These are phyloP conservation scores for Eustoma russellianum DNA, from an alignment of 257 asterid species.

Conservation along the genomic window DNA sequence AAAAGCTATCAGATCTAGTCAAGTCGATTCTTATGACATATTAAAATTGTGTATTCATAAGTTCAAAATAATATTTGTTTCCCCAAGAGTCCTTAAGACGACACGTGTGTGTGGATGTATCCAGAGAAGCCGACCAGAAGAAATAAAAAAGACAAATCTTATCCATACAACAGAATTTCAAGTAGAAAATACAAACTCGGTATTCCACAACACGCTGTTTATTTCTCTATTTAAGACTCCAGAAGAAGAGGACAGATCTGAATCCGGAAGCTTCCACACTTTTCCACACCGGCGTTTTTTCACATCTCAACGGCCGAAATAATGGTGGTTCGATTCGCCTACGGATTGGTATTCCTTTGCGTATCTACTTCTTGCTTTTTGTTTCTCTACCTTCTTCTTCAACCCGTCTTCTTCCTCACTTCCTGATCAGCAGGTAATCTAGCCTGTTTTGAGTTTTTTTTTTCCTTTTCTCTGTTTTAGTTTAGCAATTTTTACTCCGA, in stretches of 20 bases:
- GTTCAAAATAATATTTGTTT: too few relatives aligned
- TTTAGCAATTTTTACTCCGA: neutral
- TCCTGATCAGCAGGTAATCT: constrained; percentile 13
- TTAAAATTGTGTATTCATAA: too few relatives aligned
- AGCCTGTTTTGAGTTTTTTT: too few relatives aligned
- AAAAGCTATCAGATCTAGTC: too few relatives aligned
- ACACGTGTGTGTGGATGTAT: too few relatives aligned
- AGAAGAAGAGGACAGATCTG: neutral
- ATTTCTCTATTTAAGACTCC: neutral
- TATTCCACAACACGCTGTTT: neutral
- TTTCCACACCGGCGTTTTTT: too few relatives aligned
- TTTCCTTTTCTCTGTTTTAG: neutral
- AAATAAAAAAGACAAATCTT: too few relatives aligned
- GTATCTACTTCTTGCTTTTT: constrained; percentile 43
- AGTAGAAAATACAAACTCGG: too few relatives aligned
- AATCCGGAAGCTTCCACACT: neutral
- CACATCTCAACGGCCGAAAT: neutral
- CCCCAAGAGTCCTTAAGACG: too few relatives aligned
- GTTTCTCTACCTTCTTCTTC: constrained; percentile 40
- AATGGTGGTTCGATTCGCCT: constrained; percentile 35
- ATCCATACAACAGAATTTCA: too few relatives aligned
- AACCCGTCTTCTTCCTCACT: constrained; percentile 49
- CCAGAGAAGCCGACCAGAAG: too few relatives aligned
- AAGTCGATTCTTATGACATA: too few relatives aligned
- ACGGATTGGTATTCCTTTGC: constrained; percentile 39